Conservation (phyloP, 768 basidiomycete species). For the Boletus sp. region DNA sequence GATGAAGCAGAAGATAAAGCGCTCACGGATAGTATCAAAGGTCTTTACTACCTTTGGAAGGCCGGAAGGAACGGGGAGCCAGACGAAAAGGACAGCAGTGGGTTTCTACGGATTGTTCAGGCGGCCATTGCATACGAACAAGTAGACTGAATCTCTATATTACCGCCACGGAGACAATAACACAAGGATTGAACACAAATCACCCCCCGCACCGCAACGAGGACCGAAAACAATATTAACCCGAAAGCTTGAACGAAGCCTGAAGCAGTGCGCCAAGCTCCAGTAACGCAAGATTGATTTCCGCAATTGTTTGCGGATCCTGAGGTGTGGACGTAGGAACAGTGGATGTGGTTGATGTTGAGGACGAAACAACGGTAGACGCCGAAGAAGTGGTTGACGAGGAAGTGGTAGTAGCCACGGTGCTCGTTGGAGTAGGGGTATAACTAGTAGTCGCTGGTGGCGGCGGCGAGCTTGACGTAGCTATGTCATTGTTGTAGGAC, state of each 20-base stretch:
- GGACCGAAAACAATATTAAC: neutral
- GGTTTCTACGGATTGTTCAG: conserved; percentile 37
- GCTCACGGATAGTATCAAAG: conserved; percentile 51
- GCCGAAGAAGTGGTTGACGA: conserved; percentile 7
- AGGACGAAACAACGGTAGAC: conserved; percentile 5
- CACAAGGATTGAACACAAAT: neutral
- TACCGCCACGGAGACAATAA: neutral
- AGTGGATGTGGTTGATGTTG: conserved; percentile 4
- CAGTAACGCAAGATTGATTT: conserved; percentile 27
- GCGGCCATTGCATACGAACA: conserved; percentile 26
- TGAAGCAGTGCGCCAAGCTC: conserved; percentile 23
- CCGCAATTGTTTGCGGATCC: conserved; percentile 20
- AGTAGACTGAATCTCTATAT: neutral
- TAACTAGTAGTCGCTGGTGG: conserved; percentile 21
- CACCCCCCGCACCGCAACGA: neutral
- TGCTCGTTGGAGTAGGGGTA: conserved; percentile 18
- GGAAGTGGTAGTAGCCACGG: conserved; percentile 11
- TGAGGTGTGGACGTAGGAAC: conserved; percentile 19
- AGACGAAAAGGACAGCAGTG: conserved; percentile 22
- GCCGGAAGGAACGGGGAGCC: conserved; percentile 29
- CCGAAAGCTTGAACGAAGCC: conserved; percentile 6
- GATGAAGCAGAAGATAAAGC: conserved; percentile 35
- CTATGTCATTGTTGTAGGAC: conserved; percentile 32
- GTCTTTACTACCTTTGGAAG: conserved; percentile 62
- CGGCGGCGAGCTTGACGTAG: conserved; percentile 20